A percentile compares a stretch with the other conserved stretches of the same genome.
These are phyloP conservation scores for Cytospora leucostoma DNA, from an alignment of 2,329 filamentous ascomycete species.

Conservation along the genomic window DNA sequence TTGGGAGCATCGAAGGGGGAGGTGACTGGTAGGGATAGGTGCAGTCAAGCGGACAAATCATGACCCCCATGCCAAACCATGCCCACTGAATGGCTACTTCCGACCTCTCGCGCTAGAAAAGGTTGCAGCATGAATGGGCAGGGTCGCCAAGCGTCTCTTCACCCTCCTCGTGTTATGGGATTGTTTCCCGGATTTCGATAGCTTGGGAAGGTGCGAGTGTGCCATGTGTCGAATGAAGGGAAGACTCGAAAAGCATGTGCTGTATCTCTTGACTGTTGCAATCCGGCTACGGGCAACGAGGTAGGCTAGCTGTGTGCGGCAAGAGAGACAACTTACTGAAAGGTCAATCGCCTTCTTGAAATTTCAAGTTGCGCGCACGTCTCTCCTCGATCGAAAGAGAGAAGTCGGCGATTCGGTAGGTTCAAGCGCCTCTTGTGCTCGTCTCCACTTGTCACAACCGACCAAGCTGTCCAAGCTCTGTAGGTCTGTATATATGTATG, in stretches of 20 bases:
- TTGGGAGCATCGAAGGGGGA: constrained; percentile 31
- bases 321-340: constrained; percentile 16
- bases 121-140: constrained; percentile 38
- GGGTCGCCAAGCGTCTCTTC: constrained; percentile 35
- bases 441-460: constrained; percentile 23
- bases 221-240: constrained; percentile 4
- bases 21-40: constrained; percentile 35
- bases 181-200: constrained; percentile 13
- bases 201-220: constrained; percentile 15
- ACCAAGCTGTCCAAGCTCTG: constrained; percentile 13
- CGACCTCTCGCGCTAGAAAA: constrained; percentile 39
- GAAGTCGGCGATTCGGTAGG: constrained; percentile 9
- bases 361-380: constrained; percentile 8
- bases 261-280: constrained; percentile 6
- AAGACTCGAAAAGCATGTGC: neutral
- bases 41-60: constrained; percentile 45
- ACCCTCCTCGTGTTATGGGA: constrained; percentile 23
- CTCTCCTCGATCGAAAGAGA: constrained; percentile 14
- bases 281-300: constrained; percentile 13
- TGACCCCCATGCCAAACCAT: constrained; percentile 37
- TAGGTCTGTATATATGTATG: neutral
- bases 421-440: constrained; percentile 9
- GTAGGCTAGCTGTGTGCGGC: constrained; percentile 12
- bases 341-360: constrained; percentile 6
- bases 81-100: constrained; percentile 42